phyloP scores from a whole-genome alignment of 2,329 filamentous ascomycete genomes.

The Aspergillus versicolor region DNA sequence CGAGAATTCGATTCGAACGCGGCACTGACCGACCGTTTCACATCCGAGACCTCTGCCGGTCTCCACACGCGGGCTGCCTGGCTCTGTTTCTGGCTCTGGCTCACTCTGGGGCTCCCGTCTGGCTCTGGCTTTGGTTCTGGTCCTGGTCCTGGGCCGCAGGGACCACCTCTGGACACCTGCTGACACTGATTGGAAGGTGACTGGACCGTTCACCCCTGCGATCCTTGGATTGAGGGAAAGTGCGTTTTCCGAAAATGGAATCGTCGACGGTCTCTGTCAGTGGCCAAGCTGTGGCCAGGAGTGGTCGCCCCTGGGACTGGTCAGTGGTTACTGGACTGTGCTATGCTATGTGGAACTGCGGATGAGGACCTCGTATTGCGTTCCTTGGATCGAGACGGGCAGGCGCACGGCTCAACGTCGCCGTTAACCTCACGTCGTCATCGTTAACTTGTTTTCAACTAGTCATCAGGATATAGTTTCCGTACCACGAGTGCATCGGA shows the following conservation, averaged over 20 bases:
- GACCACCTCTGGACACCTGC: not conserved
- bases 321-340: too few species aligned
- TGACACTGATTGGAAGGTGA: not conserved
- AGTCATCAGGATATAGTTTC: too few species aligned
- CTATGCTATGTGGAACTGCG: too few species aligned
- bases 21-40: slow-evolving; percentile 16
- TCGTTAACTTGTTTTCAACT: too few species aligned
- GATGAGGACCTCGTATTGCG: not conserved
- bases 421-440: not conserved
- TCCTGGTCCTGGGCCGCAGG: slow-evolving; percentile 1
- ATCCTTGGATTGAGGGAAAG: not conserved
- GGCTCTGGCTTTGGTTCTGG: slow-evolving; percentile 3
- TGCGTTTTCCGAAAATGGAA: slow-evolving; percentile 8
- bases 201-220: not conserved
- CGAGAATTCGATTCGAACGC: not conserved
- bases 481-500: too few species aligned
- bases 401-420: not conserved
- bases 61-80: too few species aligned
- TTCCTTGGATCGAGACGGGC: not conserved
- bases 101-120: too few species aligned
- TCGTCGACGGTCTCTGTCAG: not conserved
- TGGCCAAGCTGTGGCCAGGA: too few species aligned
- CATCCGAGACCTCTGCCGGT: slow-evolving; percentile 2
- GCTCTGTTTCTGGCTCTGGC: too few species aligned
- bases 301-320: too few species aligned